phyloP scores from a whole-genome alignment of 768 basidiomycete species.

The Leccinum longicurvipes region DNA sequence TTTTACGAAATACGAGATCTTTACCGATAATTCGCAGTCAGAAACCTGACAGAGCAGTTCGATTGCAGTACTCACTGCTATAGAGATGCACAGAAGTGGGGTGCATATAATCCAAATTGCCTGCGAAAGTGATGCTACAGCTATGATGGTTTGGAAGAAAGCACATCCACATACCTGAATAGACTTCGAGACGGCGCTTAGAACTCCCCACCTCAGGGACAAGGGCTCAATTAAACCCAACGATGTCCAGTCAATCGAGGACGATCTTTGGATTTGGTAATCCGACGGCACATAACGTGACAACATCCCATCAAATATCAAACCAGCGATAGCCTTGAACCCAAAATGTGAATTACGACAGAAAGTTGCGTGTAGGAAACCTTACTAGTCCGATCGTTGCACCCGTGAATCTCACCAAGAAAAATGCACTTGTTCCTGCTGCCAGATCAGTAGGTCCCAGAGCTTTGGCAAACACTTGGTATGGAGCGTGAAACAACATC shows the following conservation, averaged over 20 bases:
- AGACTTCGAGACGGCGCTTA: slow-evolving; percentile 55
- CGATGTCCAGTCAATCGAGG: slow-evolving; percentile 51
- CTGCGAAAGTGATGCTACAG: slow-evolving; percentile 34
- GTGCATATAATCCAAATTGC: slow-evolving; percentile 72
- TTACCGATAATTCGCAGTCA: slow-evolving; percentile 7
- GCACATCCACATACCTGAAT: slow-evolving; percentile 49
- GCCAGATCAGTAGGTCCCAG: slow-evolving; percentile 67
- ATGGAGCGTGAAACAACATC: slow-evolving; percentile 83
- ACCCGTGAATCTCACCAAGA: slow-evolving; percentile 83
- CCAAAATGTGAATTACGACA: slow-evolving; percentile 15
- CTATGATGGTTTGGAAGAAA: neutral
- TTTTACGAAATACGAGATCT: slow-evolving; percentile 32
- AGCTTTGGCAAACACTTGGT: slow-evolving; percentile 71
- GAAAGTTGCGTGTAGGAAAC: slow-evolving; percentile 6
- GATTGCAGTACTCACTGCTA: slow-evolving; percentile 44
- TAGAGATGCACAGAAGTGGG: slow-evolving; percentile 63
- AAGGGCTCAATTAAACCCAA: slow-evolving; percentile 46
- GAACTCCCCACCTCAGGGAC: slow-evolving; percentile 42
- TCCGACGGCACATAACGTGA: slow-evolving; percentile 47
- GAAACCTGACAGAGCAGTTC: neutral
- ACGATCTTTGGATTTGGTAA: slow-evolving; percentile 39
- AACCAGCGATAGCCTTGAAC: slow-evolving; percentile 68
- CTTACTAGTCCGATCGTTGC: slow-evolving; percentile 78
- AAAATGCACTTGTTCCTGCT: slow-evolving; percentile 81
- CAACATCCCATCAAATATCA: slow-evolving; percentile 61